Evolutionary conservation across 176 grass and related monocot species (phyloP), one percentile per base, ranked within the genome.

Genomic region (Tillandsia fasciculata): DNA sequence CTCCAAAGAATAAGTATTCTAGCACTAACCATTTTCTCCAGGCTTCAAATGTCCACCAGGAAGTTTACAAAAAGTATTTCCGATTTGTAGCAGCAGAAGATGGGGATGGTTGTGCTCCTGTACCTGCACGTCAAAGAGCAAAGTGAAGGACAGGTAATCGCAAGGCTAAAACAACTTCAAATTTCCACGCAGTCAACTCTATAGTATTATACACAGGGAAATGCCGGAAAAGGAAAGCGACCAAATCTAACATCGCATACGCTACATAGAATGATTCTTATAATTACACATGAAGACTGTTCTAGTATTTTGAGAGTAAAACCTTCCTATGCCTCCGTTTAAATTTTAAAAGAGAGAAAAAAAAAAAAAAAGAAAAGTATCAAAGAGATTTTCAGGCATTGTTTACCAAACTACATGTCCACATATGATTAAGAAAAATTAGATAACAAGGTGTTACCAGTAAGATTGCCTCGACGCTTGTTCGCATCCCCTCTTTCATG

Each of bases 61-160:
- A 85, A 99, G 94, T 49, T 99, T 99, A 79, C 94, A 99, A 61
- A 99, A 99, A 11, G 94, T 99, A 64, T 99, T 99, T 70, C 94
- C 94, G 64, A 99, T 99, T 87, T 99, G 94, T 64, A 99, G 74
- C 23, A 99, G 75, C 27, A 99, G 73, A 71, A 93, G 87, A 86
- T 99, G 89, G 1, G 94, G 89, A 49, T 99, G 94, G 67, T 88
- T 99, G 79, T 99, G 94, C 87, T 99, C 94, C 82, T 99, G 89
- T 15, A 99, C 94, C 94, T 99, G 58, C 12, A 69, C 7, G 2
- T 61, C 18, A 5, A 51, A 42, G 33, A 42, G 33, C 33, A 42
- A 42, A 42, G 33, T 42, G 33, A 42, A 42, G 33, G 33, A 42
- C 33, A 42, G 33, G 33, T 42, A 42, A 42, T 5, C 3, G 3